These are phyloP conservation scores for Secale cereale DNA, from an alignment of 176 grass and related monocot species.

Conservation along the genomic window DNA sequence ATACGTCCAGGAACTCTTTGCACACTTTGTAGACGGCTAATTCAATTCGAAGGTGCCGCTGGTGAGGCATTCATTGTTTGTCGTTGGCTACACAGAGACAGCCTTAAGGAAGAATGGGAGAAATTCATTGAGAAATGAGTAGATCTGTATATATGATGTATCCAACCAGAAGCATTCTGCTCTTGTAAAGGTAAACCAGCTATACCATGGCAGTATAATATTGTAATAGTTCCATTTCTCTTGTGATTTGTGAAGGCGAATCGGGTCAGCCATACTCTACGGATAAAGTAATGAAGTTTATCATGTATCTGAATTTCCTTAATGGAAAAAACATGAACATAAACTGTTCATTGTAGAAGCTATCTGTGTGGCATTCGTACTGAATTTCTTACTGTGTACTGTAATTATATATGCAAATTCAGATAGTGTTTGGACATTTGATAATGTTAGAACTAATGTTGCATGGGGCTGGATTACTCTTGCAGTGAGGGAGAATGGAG, in stretches of 20 bases:
- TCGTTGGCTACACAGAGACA: not conserved
- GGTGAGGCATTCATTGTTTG: not conserved
- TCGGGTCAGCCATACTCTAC: not conserved
- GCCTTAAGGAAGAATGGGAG: not conserved
- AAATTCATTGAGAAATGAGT: not conserved
- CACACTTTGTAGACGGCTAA: not conserved
- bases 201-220: not conserved
- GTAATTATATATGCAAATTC: not conserved
- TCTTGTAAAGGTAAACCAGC: not conserved
- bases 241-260: not conserved
- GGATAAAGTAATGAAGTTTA: constrained; percentile 2
- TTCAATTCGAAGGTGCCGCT: not conserved
- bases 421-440: not conserved
- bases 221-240: not conserved
- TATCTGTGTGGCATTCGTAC: not conserved
- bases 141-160: not conserved
- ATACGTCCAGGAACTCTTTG: not conserved
- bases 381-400: not conserved
- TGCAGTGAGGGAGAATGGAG: not conserved
- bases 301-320: not conserved
- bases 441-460: not conserved
- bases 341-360: not conserved
- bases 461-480: not conserved
- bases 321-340: not conserved
- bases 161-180: not conserved